Conservation (phyloP, 2,329 filamentous ascomycete species). For the Penicillium sp. region DNA sequence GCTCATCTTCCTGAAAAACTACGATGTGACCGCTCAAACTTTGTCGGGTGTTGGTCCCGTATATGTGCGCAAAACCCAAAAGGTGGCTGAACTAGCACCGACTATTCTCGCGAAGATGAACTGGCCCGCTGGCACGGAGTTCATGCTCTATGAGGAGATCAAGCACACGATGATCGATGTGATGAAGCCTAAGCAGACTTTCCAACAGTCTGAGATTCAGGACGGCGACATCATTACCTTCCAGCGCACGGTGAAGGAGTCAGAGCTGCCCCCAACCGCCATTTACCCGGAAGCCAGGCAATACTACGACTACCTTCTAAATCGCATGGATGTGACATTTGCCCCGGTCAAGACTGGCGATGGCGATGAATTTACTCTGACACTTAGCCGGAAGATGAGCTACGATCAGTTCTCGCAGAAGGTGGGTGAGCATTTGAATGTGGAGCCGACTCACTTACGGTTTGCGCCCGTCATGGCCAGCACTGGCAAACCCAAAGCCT, state of each 20-base stretch:
- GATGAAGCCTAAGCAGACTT: conserved; percentile 84
- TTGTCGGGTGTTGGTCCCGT: conserved; percentile 76
- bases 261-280: conserved; percentile 42
- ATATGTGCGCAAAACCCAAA: conserved; percentile 84
- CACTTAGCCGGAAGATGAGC: conserved; percentile 79
- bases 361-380: conserved; percentile 69
- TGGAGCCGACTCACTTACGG: conserved; percentile 81
- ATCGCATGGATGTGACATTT: conserved; percentile 77
- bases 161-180: conserved; percentile 96
- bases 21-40: conserved; percentile 72
- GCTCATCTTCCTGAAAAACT: conserved; percentile 88
- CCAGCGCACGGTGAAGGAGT: conserved; percentile 60
- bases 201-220: conserved; percentile 89
- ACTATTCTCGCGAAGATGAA: conserved; percentile 78
- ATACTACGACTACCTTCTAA: conserved; percentile 91
- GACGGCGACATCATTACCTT: conserved; percentile 97
- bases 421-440: conserved; percentile 71
- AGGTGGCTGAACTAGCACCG: conserved; percentile 77
- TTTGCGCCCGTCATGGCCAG: conserved; percentile 82
- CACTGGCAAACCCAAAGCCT: conserved; percentile 71
- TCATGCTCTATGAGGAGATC: conserved; percentile 89
- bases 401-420: conserved; percentile 86
- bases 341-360: conserved; percentile 57
- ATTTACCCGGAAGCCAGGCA: conserved; percentile 67
- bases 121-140: conserved; percentile 73